These are phyloP conservation scores for Cytospora schulzeri DNA, from an alignment of 2,329 filamentous ascomycete species.

Conservation along the genomic window DNA sequence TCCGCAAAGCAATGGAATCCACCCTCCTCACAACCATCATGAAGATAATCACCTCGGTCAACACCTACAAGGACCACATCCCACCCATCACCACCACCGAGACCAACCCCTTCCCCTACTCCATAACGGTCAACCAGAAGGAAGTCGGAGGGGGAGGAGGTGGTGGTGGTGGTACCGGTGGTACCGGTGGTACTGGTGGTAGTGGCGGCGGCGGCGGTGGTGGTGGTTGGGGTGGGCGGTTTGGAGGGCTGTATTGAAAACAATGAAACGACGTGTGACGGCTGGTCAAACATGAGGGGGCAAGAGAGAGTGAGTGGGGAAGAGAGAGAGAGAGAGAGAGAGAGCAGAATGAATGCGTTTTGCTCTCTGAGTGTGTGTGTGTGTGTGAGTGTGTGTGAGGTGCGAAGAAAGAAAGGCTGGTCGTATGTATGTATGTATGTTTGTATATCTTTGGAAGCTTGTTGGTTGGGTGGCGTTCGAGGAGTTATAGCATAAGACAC, in stretches of 20 bases:
- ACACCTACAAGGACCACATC: slow-evolving; percentile 91
- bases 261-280: no score
- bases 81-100: slow-evolving; percentile 93
- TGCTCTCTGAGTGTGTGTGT: no score
- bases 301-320: no score
- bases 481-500: not conserved
- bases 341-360: no score
- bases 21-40: slow-evolving; percentile 84
- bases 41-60: slow-evolving; percentile 87
- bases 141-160: slow-evolving; percentile 38
- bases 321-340: no score
- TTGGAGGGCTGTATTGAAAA: slow-evolving; percentile 21
- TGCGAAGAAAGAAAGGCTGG: no score
- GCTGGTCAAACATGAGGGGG: no score
- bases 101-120: slow-evolving; percentile 91
- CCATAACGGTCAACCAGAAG: slow-evolving; percentile 86
- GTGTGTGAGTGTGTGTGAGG: no score
- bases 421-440: no score
- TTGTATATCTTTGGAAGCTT: not conserved
- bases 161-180: not conserved
- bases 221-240: slow-evolving; percentile 21
- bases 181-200: slow-evolving; percentile 6
- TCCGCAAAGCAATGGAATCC: slow-evolving; percentile 87
- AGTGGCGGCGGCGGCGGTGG: not conserved
- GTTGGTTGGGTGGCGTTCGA: not conserved